These are phyloP conservation scores for Erucastrum elatum DNA, from an alignment of 345 rosid genomes.

Conservation along the genomic window DNA sequence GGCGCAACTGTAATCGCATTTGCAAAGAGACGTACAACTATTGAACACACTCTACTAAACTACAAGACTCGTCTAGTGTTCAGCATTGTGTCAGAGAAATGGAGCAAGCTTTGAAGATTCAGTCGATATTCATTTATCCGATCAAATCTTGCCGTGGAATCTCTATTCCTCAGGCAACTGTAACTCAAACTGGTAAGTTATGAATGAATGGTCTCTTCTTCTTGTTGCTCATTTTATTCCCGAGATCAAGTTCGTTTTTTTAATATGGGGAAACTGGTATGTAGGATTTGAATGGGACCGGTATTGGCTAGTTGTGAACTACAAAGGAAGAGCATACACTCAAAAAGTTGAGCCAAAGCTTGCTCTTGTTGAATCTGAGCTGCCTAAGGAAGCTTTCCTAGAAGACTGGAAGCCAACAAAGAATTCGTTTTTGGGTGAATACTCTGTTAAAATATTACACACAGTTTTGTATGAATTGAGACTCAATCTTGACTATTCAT, in stretches of 20 bases:
- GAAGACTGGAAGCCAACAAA: constrained; percentile 71
- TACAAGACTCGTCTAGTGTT: neutral
- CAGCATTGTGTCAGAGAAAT: neutral
- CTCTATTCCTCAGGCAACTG: constrained; percentile 64
- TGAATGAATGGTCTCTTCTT: neutral
- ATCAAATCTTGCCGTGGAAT: constrained; percentile 85
- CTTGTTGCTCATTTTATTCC: neutral
- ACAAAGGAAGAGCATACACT: constrained; percentile 76
- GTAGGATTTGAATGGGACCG: constrained; percentile 92
- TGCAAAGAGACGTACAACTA: neutral
- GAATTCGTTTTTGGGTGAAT: constrained; percentile 60
- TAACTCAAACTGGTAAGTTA: constrained; percentile 63
- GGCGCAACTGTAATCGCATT: neutral
- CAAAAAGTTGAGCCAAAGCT: constrained; percentile 90
- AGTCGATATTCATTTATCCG: constrained; percentile 71
- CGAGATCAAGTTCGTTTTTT: neutral
- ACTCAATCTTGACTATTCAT: constrained; percentile 4
- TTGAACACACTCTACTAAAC: neutral
- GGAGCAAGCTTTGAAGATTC: constrained; percentile 39
- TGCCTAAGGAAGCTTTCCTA: constrained; percentile 64
- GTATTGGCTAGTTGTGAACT: constrained; percentile 74
- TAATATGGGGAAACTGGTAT: constrained; percentile 11
- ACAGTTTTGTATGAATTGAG: neutral
- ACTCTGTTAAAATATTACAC: neutral
- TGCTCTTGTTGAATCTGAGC: constrained; percentile 61